A percentile compares a stretch with the other conserved stretches of the same genome.
These are phyloP conservation scores for Taphrina communis DNA, from an alignment of 1,139 yeast genomes.

Conservation along the genomic window DNA sequence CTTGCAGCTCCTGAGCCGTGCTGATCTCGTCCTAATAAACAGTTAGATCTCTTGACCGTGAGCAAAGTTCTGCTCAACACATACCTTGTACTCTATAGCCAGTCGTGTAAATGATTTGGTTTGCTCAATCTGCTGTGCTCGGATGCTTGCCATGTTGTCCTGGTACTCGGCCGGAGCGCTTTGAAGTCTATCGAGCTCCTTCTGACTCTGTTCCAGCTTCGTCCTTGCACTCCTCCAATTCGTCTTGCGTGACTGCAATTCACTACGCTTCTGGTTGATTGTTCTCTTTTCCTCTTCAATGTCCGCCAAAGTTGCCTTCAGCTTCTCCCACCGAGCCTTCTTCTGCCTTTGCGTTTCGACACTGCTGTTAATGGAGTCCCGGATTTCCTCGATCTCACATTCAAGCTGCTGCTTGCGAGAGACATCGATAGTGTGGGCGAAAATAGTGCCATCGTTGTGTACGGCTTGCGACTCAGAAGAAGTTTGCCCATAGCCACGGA, in stretches of 20 bases:
- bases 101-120: conserved; percentile 8
- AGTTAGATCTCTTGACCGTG: neutral
- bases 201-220: conserved; percentile 24
- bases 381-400: conserved; percentile 25
- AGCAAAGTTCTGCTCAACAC: neutral
- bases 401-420: conserved; percentile 9
- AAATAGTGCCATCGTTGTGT: conserved; percentile 27
- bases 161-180: conserved; percentile 43
- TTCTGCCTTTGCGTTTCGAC: conserved; percentile 31
- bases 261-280: conserved; percentile 10
- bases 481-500: conserved; percentile 26
- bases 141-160: conserved; percentile 48
- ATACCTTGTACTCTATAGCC: conserved; percentile 16
- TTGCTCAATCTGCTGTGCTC: conserved; percentile 44
- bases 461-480: conserved; percentile 26
- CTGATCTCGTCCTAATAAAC: conserved; percentile 15
- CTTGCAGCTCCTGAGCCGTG: conserved; percentile 13
- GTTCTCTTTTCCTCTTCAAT: conserved; percentile 14
- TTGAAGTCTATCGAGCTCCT: conserved; percentile 32
- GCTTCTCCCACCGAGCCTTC: conserved; percentile 21
- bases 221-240: conserved; percentile 16
- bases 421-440: conserved; percentile 14
- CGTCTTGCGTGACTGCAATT: conserved; percentile 6
- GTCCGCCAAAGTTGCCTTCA: conserved; percentile 12
- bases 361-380: conserved; percentile 2